Percentiles rank a stretch among this genome's conserved stretches.
Evolutionary conservation across 495 filamentous ascomycete species (phyloP).

Genomic region (Daldinia concentrica): DNA sequence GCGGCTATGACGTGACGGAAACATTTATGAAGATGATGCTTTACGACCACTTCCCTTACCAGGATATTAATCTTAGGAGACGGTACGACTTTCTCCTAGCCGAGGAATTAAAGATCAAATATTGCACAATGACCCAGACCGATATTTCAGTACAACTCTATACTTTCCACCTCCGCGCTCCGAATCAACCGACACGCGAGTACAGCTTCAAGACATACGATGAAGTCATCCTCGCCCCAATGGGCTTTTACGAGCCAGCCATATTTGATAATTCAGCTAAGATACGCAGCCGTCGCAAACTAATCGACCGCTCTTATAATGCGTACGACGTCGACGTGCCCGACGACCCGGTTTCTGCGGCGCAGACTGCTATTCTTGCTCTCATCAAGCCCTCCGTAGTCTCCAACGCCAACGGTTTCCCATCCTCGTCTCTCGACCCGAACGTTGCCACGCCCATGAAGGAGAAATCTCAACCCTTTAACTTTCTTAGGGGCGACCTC

Average conservation of each 20-base stretch:
- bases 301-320: slow-evolving; percentile 87
- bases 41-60: slow-evolving; percentile 90
- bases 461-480: slow-evolving; percentile 61
- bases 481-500: slow-evolving; percentile 63
- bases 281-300: slow-evolving; percentile 75
- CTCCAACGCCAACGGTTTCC: slow-evolving; percentile 51
- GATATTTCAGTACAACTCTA: slow-evolving; percentile 81
- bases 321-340: slow-evolving; percentile 85
- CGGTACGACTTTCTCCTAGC: slow-evolving; percentile 93
- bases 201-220: slow-evolving; percentile 96
- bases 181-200: slow-evolving; percentile 87
- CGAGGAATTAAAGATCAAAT: slow-evolving; percentile 92
- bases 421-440: slow-evolving; percentile 43
- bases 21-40: slow-evolving; percentile 98
- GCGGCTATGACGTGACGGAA: slow-evolving; percentile 91
- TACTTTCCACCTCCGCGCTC: slow-evolving; percentile 88
- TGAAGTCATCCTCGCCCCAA: slow-evolving; percentile 87
- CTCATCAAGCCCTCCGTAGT: slow-evolving; percentile 70
- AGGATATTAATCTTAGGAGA: slow-evolving; percentile 88
- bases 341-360: slow-evolving; percentile 87
- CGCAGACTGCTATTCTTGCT: slow-evolving; percentile 80
- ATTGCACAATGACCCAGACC: slow-evolving; percentile 84
- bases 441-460: slow-evolving; percentile 63
- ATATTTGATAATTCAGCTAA: slow-evolving; percentile 86
- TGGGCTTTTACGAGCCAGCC: slow-evolving; percentile 86